A percentile compares a stretch with the other conserved stretches of the same genome.
Conservation (phyloP, 345 rosid genomes). For the Lepidium aucheri region DNA sequence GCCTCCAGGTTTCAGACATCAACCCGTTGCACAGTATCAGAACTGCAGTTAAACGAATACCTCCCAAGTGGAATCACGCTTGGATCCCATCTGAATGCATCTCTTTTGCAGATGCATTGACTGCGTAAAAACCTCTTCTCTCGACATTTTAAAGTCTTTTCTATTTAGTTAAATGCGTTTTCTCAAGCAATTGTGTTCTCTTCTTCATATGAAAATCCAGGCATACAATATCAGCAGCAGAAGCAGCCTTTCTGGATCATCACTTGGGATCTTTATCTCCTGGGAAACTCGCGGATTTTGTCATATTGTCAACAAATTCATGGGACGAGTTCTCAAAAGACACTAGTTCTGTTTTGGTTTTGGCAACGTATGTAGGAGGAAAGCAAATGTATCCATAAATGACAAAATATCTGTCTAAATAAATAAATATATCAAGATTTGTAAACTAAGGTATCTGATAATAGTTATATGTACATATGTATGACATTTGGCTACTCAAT, state of each 20-base stretch:
- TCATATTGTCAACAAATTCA: conserved; percentile 43
- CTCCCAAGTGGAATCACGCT: conserved; percentile 59
- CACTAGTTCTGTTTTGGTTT: conserved; percentile 43
- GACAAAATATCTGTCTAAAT: background rate
- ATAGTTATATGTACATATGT: background rate
- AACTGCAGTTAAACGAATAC: conserved; percentile 69
- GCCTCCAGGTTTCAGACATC: conserved; percentile 53
- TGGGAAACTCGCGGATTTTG: conserved; percentile 83
- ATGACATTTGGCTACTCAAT: background rate
- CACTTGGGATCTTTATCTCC: conserved; percentile 68
- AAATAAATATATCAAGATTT: background rate
- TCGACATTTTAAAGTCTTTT: background rate
- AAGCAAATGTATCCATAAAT: conserved; percentile 40
- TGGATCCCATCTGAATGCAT: conserved; percentile 77
- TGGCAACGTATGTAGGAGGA: conserved; percentile 69
- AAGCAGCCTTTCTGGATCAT: conserved; percentile 66
- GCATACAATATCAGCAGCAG: conserved; percentile 79
- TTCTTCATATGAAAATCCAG: conserved; percentile 29
- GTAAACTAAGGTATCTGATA: background rate
- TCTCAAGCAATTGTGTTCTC: background rate
- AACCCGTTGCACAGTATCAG: conserved; percentile 61
- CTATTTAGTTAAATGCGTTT: background rate
- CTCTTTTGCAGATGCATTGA: conserved; percentile 51
- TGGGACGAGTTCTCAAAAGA: conserved; percentile 54
- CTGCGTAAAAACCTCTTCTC: conserved; percentile 47